Conservation (phyloP, 2,329 filamentous ascomycete species). For the Exophiala viscosa region DNA sequence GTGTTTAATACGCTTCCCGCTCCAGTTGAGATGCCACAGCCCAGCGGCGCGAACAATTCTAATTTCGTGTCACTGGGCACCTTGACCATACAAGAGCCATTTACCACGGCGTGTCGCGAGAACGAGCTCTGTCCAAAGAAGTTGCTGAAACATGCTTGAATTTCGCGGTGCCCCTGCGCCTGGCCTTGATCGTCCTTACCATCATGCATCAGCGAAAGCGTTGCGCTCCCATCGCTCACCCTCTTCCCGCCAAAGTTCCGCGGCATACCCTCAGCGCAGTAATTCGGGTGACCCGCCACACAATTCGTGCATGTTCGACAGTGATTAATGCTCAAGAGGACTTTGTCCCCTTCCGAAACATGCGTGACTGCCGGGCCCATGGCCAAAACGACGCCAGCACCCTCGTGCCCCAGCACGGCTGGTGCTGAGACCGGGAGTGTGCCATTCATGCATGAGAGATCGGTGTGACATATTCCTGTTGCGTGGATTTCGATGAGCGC, state of each 20-base stretch:
- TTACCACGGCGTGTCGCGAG: slow-evolving; percentile 24
- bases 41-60: slow-evolving; percentile 29
- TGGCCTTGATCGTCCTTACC: background rate
- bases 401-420: slow-evolving; percentile 54
- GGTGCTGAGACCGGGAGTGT: slow-evolving; percentile 54
- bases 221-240: background rate
- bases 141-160: slow-evolving; percentile 3
- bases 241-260: slow-evolving; percentile 14
- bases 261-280: slow-evolving; percentile 16
- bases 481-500: slow-evolving; percentile 86
- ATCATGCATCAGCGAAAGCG: background rate
- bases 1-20: slow-evolving; percentile 25
- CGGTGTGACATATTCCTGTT: slow-evolving; percentile 85
- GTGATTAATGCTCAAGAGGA: slow-evolving; percentile 50
- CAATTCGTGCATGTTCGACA: slow-evolving; percentile 17
- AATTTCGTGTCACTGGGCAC: slow-evolving; percentile 14
- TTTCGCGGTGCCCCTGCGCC: background rate
- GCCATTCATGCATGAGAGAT: slow-evolving; percentile 50
- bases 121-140: slow-evolving; percentile 33
- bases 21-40: slow-evolving; percentile 31
- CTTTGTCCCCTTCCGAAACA: slow-evolving; percentile 87
- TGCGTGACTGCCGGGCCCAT: slow-evolving; percentile 49
- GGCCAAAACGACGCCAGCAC: slow-evolving; percentile 50
- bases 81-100: slow-evolving; percentile 21
- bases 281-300: slow-evolving; percentile 7